Evolutionary conservation across 2,329 filamentous ascomycete genomes (phyloP), one percentile per base, ranked within the genome.

Genomic region (Gaeumannomyces sp.): DNA sequence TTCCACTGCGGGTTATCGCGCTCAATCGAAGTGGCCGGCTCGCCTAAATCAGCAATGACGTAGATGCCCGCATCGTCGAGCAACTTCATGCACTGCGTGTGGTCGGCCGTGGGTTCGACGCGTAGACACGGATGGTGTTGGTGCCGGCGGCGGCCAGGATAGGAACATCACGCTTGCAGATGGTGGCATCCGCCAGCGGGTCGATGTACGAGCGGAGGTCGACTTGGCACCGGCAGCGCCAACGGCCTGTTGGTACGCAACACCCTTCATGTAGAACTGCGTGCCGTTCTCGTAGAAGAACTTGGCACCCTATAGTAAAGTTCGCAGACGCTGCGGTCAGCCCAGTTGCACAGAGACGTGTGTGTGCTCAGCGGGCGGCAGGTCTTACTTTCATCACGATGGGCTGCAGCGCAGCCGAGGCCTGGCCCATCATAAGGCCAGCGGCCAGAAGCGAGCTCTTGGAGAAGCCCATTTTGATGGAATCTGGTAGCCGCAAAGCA

Each of bases 81-180:
- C 69, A 92, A 76, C 70, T 84, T 81, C 93, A 99, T 97, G 81
- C 95, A 98, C 63, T 82, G 83, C 64, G 84, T 82, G 81, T 99
- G 95, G 79, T 96, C 83, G 70, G 83, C 77, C 22, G 82, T 85
- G 29, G 94, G 91, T 80, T 98, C 86, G 72, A 98, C 87, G 94
- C 93, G 77, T 99, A 99, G 65, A 95, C 93, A 77, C 95, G 94
- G 77, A 99, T 94, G 72, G 89, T 88, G 81, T 99, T 99, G 78
- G 93, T 97, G 68, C 87, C 83, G 67, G 97, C 85, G 76, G 92
- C 81, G 75, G 85, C 76, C 70, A 99, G 83, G 72, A 91, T 86
- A 60, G 92, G 92, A 61, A 99, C 85, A 75, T 99, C 95, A 72
- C 94, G 91, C 76, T 85, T 85, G 84, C 95, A 98, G 70, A 79